A percentile compares a stretch with the other conserved stretches of the same genome.
Evolutionary conservation across 2,329 filamentous ascomycete genomes (phyloP).

Genomic region (Diaporthe citri): DNA sequence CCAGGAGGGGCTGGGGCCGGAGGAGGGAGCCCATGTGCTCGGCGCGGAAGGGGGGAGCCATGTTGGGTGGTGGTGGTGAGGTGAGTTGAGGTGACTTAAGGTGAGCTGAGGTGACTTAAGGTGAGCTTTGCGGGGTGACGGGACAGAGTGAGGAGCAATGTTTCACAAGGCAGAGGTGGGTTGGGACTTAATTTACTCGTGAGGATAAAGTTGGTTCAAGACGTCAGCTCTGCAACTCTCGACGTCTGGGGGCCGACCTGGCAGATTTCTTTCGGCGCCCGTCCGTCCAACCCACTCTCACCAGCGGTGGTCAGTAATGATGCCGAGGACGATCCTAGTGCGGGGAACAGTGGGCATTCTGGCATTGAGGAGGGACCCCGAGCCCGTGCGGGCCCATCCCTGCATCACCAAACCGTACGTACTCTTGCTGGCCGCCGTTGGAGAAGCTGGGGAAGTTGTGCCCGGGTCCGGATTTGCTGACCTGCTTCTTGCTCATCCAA

Average conservation of each 20-base stretch:
- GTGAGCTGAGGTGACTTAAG: background rate
- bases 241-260: background rate
- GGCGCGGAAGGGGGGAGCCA: constrained; percentile 51
- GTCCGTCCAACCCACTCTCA: constrained; percentile 15
- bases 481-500: background rate
- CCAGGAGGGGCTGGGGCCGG: constrained; percentile 50
- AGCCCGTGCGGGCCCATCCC: background rate
- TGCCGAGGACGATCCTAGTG: constrained; percentile 23
- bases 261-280: constrained; percentile 27
- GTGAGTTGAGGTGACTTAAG: background rate
- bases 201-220: constrained; percentile 1
- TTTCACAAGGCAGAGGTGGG: background rate
- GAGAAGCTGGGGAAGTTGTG: constrained; percentile 6
- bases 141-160: background rate
- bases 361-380: background rate
- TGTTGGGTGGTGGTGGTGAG: constrained; percentile 38
- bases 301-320: constrained; percentile 31
- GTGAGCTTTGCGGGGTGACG: background rate
- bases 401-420: background rate
- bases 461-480: background rate
- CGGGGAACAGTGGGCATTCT: constrained; percentile 20
- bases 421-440: background rate
- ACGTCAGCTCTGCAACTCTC: background rate
- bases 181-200: background rate
- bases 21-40: constrained; percentile 54